Conservation (phyloP, 2,329 filamentous ascomycete species). For the Nannizziopsis barbatae region DNA sequence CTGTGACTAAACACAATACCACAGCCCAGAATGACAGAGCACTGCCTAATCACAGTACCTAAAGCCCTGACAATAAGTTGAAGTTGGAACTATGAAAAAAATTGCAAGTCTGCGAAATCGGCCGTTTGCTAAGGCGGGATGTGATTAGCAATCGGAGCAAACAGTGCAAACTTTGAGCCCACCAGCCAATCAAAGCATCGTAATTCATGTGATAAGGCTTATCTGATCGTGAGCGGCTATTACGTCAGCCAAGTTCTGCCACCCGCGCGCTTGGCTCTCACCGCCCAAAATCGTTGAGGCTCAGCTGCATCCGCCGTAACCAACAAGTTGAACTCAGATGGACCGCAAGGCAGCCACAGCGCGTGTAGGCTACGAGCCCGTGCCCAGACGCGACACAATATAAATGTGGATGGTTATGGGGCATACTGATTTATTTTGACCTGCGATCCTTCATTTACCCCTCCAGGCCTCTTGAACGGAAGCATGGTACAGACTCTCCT, state of each 20-base stretch:
- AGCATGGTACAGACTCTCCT: constrained; percentile 17
- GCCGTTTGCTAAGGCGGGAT: neutral
- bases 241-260: neutral
- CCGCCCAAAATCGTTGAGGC: neutral
- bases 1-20: neutral
- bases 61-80: neutral
- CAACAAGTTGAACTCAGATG: too few relatives aligned
- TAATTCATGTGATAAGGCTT: neutral
- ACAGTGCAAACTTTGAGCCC: neutral
- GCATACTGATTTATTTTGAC: neutral
- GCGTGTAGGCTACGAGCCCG: too few relatives aligned
- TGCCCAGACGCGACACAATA: too few relatives aligned
- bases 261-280: neutral
- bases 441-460: neutral
- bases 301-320: neutral
- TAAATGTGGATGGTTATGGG: too few relatives aligned
- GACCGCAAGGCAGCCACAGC: too few relatives aligned
- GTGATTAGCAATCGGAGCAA: constrained; percentile 1
- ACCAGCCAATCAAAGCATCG: neutral
- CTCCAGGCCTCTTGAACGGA: constrained; percentile 6
- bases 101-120: neutral
- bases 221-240: neutral
- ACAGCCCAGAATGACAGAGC: neutral
- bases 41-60: neutral
- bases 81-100: neutral